Conservation (phyloP, 2,329 filamentous ascomycete genomes). For the Epicoccum sorghinum region DNA sequence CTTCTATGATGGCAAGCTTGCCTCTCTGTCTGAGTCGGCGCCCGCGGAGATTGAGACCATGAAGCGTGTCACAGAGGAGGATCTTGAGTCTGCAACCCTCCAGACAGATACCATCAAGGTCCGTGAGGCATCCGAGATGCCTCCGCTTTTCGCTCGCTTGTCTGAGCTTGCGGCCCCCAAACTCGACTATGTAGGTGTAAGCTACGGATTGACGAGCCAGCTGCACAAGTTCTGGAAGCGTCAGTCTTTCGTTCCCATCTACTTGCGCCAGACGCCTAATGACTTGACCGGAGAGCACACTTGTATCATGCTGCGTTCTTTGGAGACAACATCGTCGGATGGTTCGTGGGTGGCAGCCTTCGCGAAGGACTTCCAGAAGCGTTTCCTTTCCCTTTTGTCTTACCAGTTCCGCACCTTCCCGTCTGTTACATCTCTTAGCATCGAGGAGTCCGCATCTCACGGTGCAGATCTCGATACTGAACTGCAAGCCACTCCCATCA, state of each 20-base stretch:
- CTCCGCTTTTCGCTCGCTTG: slow-evolving; percentile 88
- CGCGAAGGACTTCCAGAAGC: slow-evolving; percentile 87
- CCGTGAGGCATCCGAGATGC: slow-evolving; percentile 88
- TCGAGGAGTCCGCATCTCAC: slow-evolving; percentile 81
- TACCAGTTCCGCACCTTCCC: slow-evolving; percentile 90
- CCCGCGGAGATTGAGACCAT: slow-evolving; percentile 64
- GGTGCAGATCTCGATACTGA: slow-evolving; percentile 70
- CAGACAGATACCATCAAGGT: slow-evolving; percentile 88
- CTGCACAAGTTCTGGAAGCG: slow-evolving; percentile 98
- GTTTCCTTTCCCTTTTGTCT: slow-evolving; percentile 88
- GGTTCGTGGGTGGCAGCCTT: slow-evolving; percentile 93
- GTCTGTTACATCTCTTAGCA: slow-evolving; percentile 77
- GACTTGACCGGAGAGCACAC: slow-evolving; percentile 97
- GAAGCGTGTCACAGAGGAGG: slow-evolving; percentile 79
- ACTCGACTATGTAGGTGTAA: slow-evolving; percentile 94
- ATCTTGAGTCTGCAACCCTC: slow-evolving; percentile 76
- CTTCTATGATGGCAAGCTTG: slow-evolving; percentile 94
- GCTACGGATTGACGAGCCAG: slow-evolving; percentile 84
- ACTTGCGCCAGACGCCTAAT: slow-evolving; percentile 92
- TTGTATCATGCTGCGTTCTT: slow-evolving; percentile 91
- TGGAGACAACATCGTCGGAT: slow-evolving; percentile 59
- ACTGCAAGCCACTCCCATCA: slow-evolving; percentile 62
- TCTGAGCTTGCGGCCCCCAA: slow-evolving; percentile 78
- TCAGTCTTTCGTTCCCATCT: slow-evolving; percentile 83
- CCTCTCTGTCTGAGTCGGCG: slow-evolving; percentile 77